A percentile compares a stretch with the other conserved stretches of the same genome.
These are phyloP conservation scores for Stephanodiscus minutulus DNA, from an alignment of 108 stramenopile species.

Conservation along the genomic window DNA sequence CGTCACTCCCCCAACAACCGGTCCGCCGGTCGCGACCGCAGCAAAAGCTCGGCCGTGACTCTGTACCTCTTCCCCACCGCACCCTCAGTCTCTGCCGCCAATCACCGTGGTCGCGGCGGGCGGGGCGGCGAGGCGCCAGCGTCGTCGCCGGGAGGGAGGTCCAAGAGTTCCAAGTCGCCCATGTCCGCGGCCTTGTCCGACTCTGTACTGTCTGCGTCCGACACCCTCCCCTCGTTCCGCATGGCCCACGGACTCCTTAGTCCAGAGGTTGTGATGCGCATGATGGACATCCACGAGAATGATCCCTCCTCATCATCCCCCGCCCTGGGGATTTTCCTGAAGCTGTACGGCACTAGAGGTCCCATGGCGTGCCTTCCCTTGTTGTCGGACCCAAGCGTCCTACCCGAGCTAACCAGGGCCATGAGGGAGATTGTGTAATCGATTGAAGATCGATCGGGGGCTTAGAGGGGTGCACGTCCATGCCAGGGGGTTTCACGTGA, in stretches of 20 bases:
- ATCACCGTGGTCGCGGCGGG: constrained; percentile 4
- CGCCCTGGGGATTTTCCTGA: constrained; percentile 52
- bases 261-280: constrained; percentile 74
- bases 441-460: too few relatives aligned
- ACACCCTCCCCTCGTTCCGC: constrained; percentile 64
- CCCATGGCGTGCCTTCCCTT: constrained; percentile 84
- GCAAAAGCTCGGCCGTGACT: constrained; percentile 26
- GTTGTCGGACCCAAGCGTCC: constrained; percentile 69
- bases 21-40: not conserved
- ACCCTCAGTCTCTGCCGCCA: constrained; percentile 25
- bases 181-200: not conserved
- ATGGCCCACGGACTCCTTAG: constrained; percentile 82
- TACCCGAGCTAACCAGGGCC: constrained; percentile 79
- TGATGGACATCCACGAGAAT: constrained; percentile 50
- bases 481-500: too few relatives aligned
- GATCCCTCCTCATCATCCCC: constrained; percentile 26
- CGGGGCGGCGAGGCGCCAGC: not conserved
- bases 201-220: constrained; percentile 61
- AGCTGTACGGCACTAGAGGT: constrained; percentile 61
- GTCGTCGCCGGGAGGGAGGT: not conserved
- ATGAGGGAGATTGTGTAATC: too few relatives aligned
- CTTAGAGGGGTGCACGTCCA: too few relatives aligned
- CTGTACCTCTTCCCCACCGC: constrained; percentile 35
- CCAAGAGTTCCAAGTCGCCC: constrained; percentile 11
- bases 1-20: not conserved